Evolutionary conservation across 1,139 yeast genomes (phyloP), one percentile per base, ranked within the genome.

Genomic region (Komagataea norvegica): DNA sequence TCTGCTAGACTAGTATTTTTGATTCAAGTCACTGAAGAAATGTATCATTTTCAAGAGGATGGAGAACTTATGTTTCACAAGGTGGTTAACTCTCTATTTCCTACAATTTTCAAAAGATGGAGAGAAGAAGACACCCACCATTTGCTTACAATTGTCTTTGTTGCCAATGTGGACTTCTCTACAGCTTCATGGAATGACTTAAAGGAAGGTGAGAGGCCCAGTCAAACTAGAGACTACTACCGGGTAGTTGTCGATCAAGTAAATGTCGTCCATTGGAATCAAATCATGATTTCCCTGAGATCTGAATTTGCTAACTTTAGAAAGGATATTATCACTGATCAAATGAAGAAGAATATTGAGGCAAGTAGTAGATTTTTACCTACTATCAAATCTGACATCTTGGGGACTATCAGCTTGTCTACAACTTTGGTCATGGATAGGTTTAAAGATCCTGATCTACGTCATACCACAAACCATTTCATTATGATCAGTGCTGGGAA

Each of bases 41-140:
- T 91, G 96, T 93, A 97, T 95, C 88, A 89, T 56, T 93, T 93
- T 59, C 97, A 91, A 60, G 96, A 89, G 55, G 84, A 83, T 49
- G 98, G 98, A 1, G 97, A 89, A 54, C 84, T 89, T 36, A 76
- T 87, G 74, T 91, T 89, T 57, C 94, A 89, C 58, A 88, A 88
- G 59, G 76, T 93, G 52, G 87, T 93, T 35, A 89, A 91, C 57
- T 85, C 94, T 17, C 69, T 91, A 41, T 77, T 93, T 43, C 98
- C 99, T 0, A 84, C 81, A 45, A 82, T 91, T 20, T 88, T 93
- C 59, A 81, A 80, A 49, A 74, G 82, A 41, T 91, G 97, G 97
- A 72, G 89, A 47, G 80, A 80, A 27, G 73, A 79, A 41, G 88
- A 83, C 16, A 84, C 95, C 0, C 95, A 89, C 54, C 98, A 93